These are phyloP conservation scores for Epithele typhae DNA, from an alignment of 768 basidiomycete genomes.

Conservation along the genomic window DNA sequence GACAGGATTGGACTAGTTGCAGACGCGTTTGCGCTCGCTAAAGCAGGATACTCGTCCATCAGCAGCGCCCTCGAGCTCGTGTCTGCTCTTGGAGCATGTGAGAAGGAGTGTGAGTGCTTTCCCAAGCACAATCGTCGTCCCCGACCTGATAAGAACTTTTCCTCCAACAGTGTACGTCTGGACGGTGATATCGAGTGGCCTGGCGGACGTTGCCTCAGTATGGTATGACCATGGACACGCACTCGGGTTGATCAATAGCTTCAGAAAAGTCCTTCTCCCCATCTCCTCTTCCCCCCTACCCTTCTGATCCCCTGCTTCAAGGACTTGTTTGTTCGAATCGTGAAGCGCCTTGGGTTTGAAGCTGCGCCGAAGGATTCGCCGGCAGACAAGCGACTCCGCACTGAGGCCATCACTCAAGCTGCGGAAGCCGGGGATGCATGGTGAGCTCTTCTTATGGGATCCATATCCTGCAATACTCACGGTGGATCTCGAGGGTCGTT, in stretches of 20 bases:
- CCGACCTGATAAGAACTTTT: too few species aligned
- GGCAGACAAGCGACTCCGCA: constrained; percentile 69
- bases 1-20: constrained; percentile 89
- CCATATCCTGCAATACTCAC: constrained; percentile 6
- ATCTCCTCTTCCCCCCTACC: too few species aligned
- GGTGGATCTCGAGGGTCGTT: constrained; percentile 52
- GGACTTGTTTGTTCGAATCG: constrained; percentile 64
- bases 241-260: too few species aligned
- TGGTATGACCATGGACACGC: constrained; percentile 97
- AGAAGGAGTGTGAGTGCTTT: constrained; percentile 75
- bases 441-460: constrained; percentile 21
- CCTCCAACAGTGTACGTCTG: constrained; percentile 69
- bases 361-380: constrained; percentile 60
- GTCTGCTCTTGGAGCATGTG: constrained; percentile 64
- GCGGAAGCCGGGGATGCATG: constrained; percentile 40
- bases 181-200: constrained; percentile 58
- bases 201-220: constrained; percentile 50
- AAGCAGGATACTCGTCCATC: constrained; percentile 73
- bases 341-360: constrained; percentile 75
- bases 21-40: constrained; percentile 76
- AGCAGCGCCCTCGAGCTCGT: constrained; percentile 73
- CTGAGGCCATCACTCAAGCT: constrained; percentile 61
- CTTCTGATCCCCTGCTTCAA: too few species aligned
- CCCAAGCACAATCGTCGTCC: too few species aligned
- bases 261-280: too few species aligned